Evolutionary conservation across 2,329 filamentous ascomycete genomes (phyloP), one percentile per base, ranked within the genome.

Genomic region (Eutypella sp.): DNA sequence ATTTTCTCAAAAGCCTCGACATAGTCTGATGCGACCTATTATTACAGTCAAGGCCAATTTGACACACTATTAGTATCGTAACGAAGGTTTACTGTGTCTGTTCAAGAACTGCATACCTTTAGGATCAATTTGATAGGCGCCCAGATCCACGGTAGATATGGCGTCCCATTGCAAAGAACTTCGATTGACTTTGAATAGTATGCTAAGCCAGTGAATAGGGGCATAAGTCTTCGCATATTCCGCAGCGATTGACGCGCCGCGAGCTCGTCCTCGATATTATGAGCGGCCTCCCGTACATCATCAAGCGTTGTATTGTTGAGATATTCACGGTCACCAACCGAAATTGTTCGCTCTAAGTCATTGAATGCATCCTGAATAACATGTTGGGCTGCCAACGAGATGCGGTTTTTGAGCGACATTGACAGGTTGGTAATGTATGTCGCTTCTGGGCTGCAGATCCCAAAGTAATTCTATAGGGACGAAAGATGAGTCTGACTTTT

Each of bases 131-230:
- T 67, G 22, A 73, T 67, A 0, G 69, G 71, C 1, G 70, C 69
- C 73, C 73, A 76, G 1, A 75, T 57, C 65, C 65, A 75, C 0
- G 68, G 58, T 3, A 76, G 29, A 48, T 64, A 76, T 0, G 66
- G 67, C 0, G 71, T 76, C 1, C 71, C 72, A 39, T 74, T 71
- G 49, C 73, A 76, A 0, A 73, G 48, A 1, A 68, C 55, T 1
- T 73, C 70, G 0, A 75, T 57, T 0, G 58, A 57, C 33, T 67
- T 67, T 0, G 68, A 62, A 36, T 74, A 76, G 24, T 69, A 60
- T 36, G 68, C 64, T 0, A 76, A 48, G 0, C 66, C 69, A 1
- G 53, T 47, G 19, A 76, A 64, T 0, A 76, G 53, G 0, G 72
- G 70, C 43, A 61, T 52, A 0, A 76, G 60, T 0, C 72, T 66